phyloP scores from a whole-genome alignment of 2,329 filamentous ascomycete species.

The Diaporthe sp. region DNA sequence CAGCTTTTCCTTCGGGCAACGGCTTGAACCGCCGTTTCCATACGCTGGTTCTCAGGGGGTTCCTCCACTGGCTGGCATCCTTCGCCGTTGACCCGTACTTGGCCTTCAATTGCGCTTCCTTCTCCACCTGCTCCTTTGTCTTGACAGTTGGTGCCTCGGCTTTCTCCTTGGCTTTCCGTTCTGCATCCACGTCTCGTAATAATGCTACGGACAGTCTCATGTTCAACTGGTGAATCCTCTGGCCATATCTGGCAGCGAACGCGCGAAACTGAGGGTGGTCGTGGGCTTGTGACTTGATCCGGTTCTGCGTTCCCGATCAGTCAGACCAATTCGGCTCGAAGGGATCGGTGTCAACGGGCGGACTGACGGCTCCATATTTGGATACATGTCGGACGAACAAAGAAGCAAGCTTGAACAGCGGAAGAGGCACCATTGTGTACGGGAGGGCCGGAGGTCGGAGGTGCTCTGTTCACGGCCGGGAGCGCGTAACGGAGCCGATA shows the following conservation, averaged over 20 bases:
- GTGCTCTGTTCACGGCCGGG: slow-evolving; percentile 5
- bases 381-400: slow-evolving; percentile 76
- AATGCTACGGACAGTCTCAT: slow-evolving; percentile 74
- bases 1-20: slow-evolving; percentile 75
- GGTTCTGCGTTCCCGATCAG: slow-evolving; percentile 63
- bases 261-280: slow-evolving; percentile 73
- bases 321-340: not conserved
- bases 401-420: slow-evolving; percentile 76
- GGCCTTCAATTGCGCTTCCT: slow-evolving; percentile 64
- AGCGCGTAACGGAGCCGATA: not conserved
- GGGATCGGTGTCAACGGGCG: not conserved
- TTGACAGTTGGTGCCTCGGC: slow-evolving; percentile 76
- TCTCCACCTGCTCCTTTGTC: slow-evolving; percentile 71
- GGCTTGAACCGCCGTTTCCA: slow-evolving; percentile 75
- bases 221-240: slow-evolving; percentile 76
- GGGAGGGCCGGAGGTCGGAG: not conserved
- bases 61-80: slow-evolving; percentile 56
- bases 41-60: slow-evolving; percentile 56
- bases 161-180: slow-evolving; percentile 71
- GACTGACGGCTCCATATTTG: slow-evolving; percentile 77
- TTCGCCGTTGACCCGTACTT: slow-evolving; percentile 58
- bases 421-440: slow-evolving; percentile 72
- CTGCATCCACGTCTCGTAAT: slow-evolving; percentile 69
- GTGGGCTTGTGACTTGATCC: slow-evolving; percentile 75
- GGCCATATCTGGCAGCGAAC: slow-evolving; percentile 74